A percentile compares a stretch with the other conserved stretches of the same genome.
phyloP scores from a whole-genome alignment of 202 grass and related monocot genomes.

The Panicum hallii region DNA sequence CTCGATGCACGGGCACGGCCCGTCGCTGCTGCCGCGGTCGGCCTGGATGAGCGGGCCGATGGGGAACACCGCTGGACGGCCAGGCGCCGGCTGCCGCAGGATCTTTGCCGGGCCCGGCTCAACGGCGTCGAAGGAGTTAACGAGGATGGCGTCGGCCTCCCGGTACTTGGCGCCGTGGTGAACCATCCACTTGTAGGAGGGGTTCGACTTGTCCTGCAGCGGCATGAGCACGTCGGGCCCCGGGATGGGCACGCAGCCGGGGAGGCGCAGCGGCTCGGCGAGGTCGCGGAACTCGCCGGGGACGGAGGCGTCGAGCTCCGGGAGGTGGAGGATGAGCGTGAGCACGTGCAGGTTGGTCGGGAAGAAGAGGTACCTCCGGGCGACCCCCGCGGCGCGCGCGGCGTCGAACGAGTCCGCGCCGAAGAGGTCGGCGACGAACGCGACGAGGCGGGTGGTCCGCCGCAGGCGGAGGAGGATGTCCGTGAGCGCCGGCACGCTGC shows the following conservation, averaged over 20 bases:
- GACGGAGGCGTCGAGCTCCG: slow-evolving; percentile 40
- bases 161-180: slow-evolving; percentile 42
- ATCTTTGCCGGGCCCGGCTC: slow-evolving; percentile 39
- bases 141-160: slow-evolving; percentile 54
- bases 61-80: slow-evolving; percentile 34
- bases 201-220: slow-evolving; percentile 56
- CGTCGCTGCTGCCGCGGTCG: background rate
- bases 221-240: slow-evolving; percentile 50
- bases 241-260: slow-evolving; percentile 59
- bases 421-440: slow-evolving; percentile 69
- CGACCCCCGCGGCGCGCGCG: slow-evolving; percentile 38
- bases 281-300: slow-evolving; percentile 58
- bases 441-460: slow-evolving; percentile 2
- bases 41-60: slow-evolving; percentile 56
- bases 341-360: slow-evolving; percentile 46
- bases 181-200: slow-evolving; percentile 57
- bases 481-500: slow-evolving; percentile 25
- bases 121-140: slow-evolving; percentile 63
- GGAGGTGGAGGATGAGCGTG: slow-evolving; percentile 56
- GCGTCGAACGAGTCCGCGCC: slow-evolving; percentile 58
- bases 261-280: slow-evolving; percentile 48
- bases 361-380: slow-evolving; percentile 57
- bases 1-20: slow-evolving; percentile 49
- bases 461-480: background rate
- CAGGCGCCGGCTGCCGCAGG: slow-evolving; percentile 14